A percentile compares a stretch with the other conserved stretches of the same genome.
phyloP scores from a whole-genome alignment of 257 asterid genomes.

The Salvia miltiorrhiza region DNA sequence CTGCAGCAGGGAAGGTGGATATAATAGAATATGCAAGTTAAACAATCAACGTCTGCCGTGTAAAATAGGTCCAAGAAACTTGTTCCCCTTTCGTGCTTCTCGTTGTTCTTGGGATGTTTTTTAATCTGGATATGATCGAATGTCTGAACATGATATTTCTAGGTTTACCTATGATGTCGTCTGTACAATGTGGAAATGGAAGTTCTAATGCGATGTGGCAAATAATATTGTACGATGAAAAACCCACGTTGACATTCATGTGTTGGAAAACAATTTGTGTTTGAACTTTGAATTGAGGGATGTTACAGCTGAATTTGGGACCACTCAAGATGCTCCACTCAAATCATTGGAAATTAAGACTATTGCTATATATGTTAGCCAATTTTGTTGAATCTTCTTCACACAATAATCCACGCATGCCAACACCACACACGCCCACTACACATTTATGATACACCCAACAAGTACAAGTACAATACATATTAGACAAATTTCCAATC shows the following conservation, averaged over 20 bases:
- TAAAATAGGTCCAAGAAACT: neutral
- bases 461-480: too few species aligned
- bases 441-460: too few species aligned
- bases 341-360: too few species aligned
- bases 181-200: too few species aligned
- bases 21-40: neutral
- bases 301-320: neutral
- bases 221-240: neutral
- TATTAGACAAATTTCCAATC: too few species aligned
- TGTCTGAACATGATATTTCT: neutral
- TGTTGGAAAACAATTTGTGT: neutral
- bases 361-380: neutral
- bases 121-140: neutral
- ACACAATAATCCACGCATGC: neutral
- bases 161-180: neutral
- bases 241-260: neutral
- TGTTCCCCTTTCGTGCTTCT: neutral
- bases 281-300: neutral
- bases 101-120: neutral
- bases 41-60: neutral
- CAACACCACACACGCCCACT: neutral
- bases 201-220: neutral
- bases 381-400: neutral
- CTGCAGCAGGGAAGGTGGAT: neutral
- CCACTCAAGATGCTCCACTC: neutral